A percentile compares a stretch with the other conserved stretches of the same genome.
These are phyloP conservation scores for Heimioporus sp. DNA, from an alignment of 768 basidiomycete genomes.

Conservation along the genomic window DNA sequence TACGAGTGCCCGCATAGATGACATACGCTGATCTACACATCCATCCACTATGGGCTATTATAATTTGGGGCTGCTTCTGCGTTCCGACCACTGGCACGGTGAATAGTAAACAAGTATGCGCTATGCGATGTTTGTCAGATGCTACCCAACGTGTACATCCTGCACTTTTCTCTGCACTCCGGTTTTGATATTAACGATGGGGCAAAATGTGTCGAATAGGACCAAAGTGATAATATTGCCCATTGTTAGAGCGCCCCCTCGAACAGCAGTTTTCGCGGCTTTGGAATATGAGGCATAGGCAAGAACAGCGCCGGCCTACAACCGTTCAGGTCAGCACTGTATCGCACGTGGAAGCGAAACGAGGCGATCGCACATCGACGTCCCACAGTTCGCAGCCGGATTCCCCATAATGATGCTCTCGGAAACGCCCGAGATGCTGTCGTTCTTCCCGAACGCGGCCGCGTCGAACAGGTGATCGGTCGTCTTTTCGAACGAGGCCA, in stretches of 20 bases:
- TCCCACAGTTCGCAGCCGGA: slow-evolving; percentile 90
- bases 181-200: not conserved
- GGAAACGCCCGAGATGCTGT: slow-evolving; percentile 93
- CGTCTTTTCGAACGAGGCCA: slow-evolving; percentile 99
- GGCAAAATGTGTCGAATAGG: not conserved
- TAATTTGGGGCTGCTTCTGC: too few species aligned
- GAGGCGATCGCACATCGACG: slow-evolving; percentile 69
- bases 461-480: slow-evolving; percentile 99
- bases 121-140: too few species aligned
- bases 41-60: too few species aligned
- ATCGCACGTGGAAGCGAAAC: not conserved
- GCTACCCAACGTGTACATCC: too few species aligned
- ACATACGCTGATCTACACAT: too few species aligned
- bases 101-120: too few species aligned
- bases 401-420: slow-evolving; percentile 99
- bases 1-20: too few species aligned
- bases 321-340: slow-evolving; percentile 4
- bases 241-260: slow-evolving; percentile 29
- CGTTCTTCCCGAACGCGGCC: slow-evolving; percentile 92
- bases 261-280: slow-evolving; percentile 35
- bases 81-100: too few species aligned
- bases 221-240: not conserved
- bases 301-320: slow-evolving; percentile 36
- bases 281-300: slow-evolving; percentile 31
- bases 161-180: too few species aligned